These are phyloP conservation scores for Phytophthora hibernalis DNA, from an alignment of 352 stramenopile species.

Conservation along the genomic window DNA sequence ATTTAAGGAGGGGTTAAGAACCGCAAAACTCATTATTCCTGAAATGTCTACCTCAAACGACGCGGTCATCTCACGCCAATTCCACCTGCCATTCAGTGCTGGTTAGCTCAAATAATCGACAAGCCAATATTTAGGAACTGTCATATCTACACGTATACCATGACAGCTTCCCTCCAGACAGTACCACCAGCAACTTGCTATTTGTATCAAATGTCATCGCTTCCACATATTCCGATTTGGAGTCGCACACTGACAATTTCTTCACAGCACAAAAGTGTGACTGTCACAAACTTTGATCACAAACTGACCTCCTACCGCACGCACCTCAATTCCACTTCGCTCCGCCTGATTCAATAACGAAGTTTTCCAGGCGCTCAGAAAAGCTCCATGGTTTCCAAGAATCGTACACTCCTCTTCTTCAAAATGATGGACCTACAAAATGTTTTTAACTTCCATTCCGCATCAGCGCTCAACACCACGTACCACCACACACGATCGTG, in stretches of 20 bases:
- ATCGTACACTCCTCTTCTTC: constrained; percentile 12
- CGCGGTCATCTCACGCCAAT: constrained; percentile 41
- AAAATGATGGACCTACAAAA: constrained; percentile 24
- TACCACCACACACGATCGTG: constrained; percentile 35
- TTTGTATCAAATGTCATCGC: constrained; percentile 31
- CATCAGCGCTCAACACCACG: neutral
- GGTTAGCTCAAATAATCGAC: neutral
- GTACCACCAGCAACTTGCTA: constrained; percentile 22
- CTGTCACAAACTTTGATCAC: neutral
- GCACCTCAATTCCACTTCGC: constrained; percentile 23
- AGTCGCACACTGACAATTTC: constrained; percentile 32
- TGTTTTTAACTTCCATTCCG: neutral
- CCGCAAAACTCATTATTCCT: constrained; percentile 32
- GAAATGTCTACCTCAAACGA: constrained; percentile 22
- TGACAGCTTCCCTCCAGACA: constrained; percentile 37
- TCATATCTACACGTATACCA: constrained; percentile 36
- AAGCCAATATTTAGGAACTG: neutral
- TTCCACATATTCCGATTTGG: constrained; percentile 9
- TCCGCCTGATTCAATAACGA: neutral
- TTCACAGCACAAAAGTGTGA: constrained; percentile 11
- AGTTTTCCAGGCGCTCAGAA: constrained; percentile 27
- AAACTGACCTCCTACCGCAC: neutral
- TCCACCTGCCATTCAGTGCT: constrained; percentile 40
- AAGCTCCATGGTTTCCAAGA: constrained; percentile 30
- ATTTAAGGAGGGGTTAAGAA: neutral